These are phyloP conservation scores for Ceratobasidium sp. DNA, from an alignment of 1,284 basidiomycete genomes.

Conservation along the genomic window DNA sequence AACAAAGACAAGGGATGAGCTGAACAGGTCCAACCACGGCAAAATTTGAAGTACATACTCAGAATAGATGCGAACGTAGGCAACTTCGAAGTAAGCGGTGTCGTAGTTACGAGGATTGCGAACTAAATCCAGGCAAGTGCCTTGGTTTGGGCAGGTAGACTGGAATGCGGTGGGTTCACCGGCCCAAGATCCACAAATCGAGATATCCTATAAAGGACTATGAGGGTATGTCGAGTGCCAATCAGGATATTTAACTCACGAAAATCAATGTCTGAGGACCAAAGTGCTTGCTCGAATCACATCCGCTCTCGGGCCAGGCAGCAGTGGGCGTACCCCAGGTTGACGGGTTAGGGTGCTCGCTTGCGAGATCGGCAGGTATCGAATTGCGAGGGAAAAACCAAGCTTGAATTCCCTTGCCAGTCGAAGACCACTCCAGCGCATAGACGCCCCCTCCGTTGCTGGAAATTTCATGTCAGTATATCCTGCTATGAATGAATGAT, in stretches of 20 bases:
- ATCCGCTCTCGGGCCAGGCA: slow-evolving; percentile 43
- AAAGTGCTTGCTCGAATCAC: slow-evolving; percentile 43
- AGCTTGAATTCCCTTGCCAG: slow-evolving; percentile 39
- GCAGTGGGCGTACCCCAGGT: slow-evolving; percentile 44
- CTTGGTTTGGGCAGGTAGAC: slow-evolving; percentile 35
- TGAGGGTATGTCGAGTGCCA: not conserved
- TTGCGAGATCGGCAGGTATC: slow-evolving; percentile 39
- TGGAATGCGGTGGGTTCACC: slow-evolving; percentile 20
- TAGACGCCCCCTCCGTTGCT: slow-evolving; percentile 47
- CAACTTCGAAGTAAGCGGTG: slow-evolving; percentile 40
- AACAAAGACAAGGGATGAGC: not conserved
- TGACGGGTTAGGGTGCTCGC: slow-evolving; percentile 39
- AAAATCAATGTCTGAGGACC: slow-evolving; percentile 42
- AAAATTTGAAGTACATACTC: slow-evolving; percentile 9
- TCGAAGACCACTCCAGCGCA: slow-evolving; percentile 47
- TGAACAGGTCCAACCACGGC: not conserved
- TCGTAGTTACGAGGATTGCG: slow-evolving; percentile 36
- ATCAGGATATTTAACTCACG: slow-evolving; percentile 3
- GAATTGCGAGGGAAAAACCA: slow-evolving; percentile 43
- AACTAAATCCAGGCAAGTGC: slow-evolving; percentile 28
- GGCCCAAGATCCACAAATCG: slow-evolving; percentile 35
- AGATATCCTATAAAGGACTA: slow-evolving; percentile 19
- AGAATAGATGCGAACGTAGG: slow-evolving; percentile 39
- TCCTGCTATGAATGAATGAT: not conserved
- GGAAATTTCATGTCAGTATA: not conserved